Evolutionary conservation across 2,329 filamentous ascomycete species (phyloP).

Genomic region (Stemphylium vesicarium): DNA sequence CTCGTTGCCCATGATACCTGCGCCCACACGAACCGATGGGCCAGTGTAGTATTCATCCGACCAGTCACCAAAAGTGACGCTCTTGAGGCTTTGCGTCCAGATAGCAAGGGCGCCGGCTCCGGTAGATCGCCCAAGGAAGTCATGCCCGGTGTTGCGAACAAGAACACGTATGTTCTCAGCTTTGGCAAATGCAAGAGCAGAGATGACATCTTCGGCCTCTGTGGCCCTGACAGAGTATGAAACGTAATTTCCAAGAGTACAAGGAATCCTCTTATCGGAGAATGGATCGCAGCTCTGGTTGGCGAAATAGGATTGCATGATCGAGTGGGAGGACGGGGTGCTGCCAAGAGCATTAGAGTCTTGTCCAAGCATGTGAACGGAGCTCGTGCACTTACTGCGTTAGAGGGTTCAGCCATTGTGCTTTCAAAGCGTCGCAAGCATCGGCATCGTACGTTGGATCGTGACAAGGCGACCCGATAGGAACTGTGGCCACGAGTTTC

Average conservation of each 20-base stretch:
- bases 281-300: conserved; percentile 27
- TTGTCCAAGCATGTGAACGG: conserved; percentile 1
- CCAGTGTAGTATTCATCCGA: conserved; percentile 33
- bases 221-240: conserved; percentile 45
- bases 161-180: conserved; percentile 36
- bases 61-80: conserved; percentile 26
- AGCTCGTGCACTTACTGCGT: conserved; percentile 25
- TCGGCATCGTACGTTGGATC: conserved; percentile 27
- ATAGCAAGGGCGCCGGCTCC: conserved; percentile 36
- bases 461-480: conserved; percentile 49
- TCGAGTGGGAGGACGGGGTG: conserved; percentile 12
- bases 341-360: conserved; percentile 7
- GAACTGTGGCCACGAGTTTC: conserved; percentile 48
- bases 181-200: conserved; percentile 33
- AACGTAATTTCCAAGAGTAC: conserved; percentile 33
- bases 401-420: conserved; percentile 20
- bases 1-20: conserved; percentile 37
- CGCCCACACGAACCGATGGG: conserved; percentile 33
- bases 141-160: conserved; percentile 27
- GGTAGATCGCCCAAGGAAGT: conserved; percentile 39
- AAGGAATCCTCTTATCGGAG: conserved; percentile 8
- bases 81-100: conserved; percentile 42
- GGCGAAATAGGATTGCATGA: conserved; percentile 17
- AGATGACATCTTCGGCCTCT: conserved; percentile 1
- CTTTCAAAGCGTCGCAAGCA: conserved; percentile 23